Conservation (phyloP, 192 early-diverging fungal species). For the Coemansia asiatica region DNA sequence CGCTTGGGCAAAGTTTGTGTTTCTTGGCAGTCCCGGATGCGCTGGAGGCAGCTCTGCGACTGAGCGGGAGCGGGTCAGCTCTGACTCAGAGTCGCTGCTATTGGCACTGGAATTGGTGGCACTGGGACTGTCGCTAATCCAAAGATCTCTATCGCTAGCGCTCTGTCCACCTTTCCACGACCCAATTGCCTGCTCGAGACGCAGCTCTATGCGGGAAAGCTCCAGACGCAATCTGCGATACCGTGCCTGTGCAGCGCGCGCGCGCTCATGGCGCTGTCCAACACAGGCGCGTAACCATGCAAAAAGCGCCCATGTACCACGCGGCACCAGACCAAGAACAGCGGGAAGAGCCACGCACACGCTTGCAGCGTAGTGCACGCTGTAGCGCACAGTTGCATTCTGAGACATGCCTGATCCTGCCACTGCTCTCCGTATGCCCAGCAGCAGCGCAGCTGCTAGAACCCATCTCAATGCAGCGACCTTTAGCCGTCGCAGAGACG, state of each 20-base stretch:
- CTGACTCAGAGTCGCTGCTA: constrained; percentile 3
- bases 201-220: constrained; percentile 28
- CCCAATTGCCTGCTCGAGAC: constrained; percentile 36
- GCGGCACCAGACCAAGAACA: constrained; percentile 38
- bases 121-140: constrained; percentile 9
- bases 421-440: constrained; percentile 15
- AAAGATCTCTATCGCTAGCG: constrained; percentile 14
- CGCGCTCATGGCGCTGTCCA: constrained; percentile 31
- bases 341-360: constrained; percentile 37
- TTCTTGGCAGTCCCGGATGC: constrained; percentile 27
- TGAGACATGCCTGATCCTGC: background rate
- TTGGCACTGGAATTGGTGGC: background rate
- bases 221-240: constrained; percentile 22
- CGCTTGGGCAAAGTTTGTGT: background rate
- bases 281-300: constrained; percentile 42
- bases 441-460: constrained; percentile 2
- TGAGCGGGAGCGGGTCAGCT: constrained; percentile 7
- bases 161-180: constrained; percentile 48
- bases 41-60: constrained; percentile 26
- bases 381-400: constrained; percentile 41
- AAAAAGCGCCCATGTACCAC: constrained; percentile 51
- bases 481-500: constrained; percentile 22
- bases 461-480: constrained; percentile 29
- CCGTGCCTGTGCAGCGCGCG: constrained; percentile 19
- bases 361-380: constrained; percentile 30